phyloP scores from a whole-genome alignment of 75 land plant genomes.

The Larix kaempferi region DNA sequence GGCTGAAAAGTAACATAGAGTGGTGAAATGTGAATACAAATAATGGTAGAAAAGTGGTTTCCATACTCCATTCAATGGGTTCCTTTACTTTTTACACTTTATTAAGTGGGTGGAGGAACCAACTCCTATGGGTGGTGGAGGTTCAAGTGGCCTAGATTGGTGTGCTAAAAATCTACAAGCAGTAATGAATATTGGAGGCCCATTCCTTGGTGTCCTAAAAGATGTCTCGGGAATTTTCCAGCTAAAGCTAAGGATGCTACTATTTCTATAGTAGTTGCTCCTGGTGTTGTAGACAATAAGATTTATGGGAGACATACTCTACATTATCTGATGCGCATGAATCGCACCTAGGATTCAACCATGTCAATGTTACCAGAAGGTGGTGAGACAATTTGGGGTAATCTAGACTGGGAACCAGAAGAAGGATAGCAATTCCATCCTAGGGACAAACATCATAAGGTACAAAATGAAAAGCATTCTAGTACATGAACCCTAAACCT shows the following conservation, averaged over 20 bases:
- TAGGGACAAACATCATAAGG: constrained; percentile 15
- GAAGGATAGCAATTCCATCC: constrained; percentile 55
- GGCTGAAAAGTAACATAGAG: constrained; percentile 75
- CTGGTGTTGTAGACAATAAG: constrained; percentile 77
- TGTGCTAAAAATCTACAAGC: constrained; percentile 73
- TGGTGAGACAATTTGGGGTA: constrained; percentile 95
- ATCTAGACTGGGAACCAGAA: constrained; percentile 89
- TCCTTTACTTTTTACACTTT: constrained; percentile 78
- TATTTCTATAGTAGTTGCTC: constrained; percentile 83
- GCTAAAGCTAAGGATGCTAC: constrained; percentile 84
- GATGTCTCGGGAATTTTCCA: constrained; percentile 66
- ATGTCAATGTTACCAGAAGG: constrained; percentile 99
- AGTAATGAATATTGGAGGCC: constrained; percentile 75
- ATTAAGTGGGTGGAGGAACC: constrained; percentile 88
- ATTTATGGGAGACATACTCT: constrained; percentile 76
- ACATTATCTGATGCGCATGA: constrained; percentile 89
- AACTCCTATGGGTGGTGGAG: constrained; percentile 81
- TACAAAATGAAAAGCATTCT: not conserved
- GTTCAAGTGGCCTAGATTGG: constrained; percentile 77
- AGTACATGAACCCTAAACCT: not conserved
- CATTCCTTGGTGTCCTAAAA: constrained; percentile 81
- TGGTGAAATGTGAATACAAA: constrained; percentile 65
- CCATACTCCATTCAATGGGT: constrained; percentile 87
- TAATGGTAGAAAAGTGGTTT: constrained; percentile 62
- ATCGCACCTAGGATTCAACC: constrained; percentile 97